Evolutionary conservation across 805 yeast genomes (phyloP).

Genomic region (Candida pseudofarinosa): DNA sequence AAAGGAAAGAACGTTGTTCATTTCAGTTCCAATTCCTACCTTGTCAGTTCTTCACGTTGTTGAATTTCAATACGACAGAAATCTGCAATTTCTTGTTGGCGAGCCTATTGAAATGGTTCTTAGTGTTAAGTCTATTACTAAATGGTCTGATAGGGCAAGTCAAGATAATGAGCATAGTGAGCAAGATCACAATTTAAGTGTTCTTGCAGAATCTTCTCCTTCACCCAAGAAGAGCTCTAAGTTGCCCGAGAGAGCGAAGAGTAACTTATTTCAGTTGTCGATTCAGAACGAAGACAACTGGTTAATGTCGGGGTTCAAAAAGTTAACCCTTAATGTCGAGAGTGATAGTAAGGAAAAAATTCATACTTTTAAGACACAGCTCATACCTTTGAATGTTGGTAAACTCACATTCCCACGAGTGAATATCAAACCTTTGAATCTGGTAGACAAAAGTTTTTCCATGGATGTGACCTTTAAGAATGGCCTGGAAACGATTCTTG

Average conservation of each 20-base stretch:
- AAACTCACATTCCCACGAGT: constrained; percentile 64
- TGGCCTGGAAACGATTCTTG: constrained; percentile 63
- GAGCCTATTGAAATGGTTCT: constrained; percentile 51
- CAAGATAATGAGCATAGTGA: constrained; percentile 5
- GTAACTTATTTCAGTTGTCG: constrained; percentile 40
- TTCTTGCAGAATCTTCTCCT: constrained; percentile 24
- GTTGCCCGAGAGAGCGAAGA: neutral
- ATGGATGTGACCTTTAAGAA: constrained; percentile 66
- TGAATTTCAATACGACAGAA: constrained; percentile 38
- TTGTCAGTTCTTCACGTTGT: constrained; percentile 59
- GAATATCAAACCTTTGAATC: constrained; percentile 27
- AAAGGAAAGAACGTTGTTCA: constrained; percentile 26
- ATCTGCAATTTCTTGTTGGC: constrained; percentile 54
- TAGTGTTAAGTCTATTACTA: constrained; percentile 38
- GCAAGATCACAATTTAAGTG: constrained; percentile 3
- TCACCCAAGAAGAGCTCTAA: constrained; percentile 1
- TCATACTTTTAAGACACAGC: constrained; percentile 34
- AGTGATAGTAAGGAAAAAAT: constrained; percentile 8
- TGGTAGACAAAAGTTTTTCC: constrained; percentile 52
- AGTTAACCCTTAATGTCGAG: constrained; percentile 44
- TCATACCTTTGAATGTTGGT: constrained; percentile 78
- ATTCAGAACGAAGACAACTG: constrained; percentile 63
- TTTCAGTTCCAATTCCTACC: constrained; percentile 61
- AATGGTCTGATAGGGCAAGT: constrained; percentile 32
- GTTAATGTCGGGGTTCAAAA: constrained; percentile 72